Conservation (phyloP, 345 rosid species). For the Rhizophora apiculata region DNA sequence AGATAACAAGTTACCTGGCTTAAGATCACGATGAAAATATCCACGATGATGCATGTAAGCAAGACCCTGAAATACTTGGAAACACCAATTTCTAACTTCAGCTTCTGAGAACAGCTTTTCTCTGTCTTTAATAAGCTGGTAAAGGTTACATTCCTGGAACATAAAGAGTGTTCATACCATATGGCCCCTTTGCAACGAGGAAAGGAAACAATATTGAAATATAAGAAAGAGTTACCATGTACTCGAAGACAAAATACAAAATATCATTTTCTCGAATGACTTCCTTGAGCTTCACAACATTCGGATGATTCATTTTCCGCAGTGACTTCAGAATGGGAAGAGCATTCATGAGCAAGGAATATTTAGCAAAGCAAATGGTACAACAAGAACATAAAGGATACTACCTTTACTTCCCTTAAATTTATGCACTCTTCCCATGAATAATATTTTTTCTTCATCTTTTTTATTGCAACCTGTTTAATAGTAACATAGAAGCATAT, state of each 20-base stretch:
- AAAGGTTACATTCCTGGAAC: slow-evolving; percentile 74
- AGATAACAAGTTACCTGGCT: slow-evolving; percentile 57
- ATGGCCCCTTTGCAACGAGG: background rate
- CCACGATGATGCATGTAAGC: slow-evolving; percentile 84
- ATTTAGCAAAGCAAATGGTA: no score
- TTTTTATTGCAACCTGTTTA: slow-evolving; percentile 78
- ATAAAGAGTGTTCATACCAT: background rate
- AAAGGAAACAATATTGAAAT: background rate
- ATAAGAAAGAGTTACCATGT: slow-evolving; percentile 49
- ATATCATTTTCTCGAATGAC: slow-evolving; percentile 74
- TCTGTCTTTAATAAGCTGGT: slow-evolving; percentile 76
- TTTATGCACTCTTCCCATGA: slow-evolving; percentile 84
- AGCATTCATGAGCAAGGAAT: no score
- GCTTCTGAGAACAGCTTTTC: slow-evolving; percentile 61
- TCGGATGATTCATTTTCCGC: slow-evolving; percentile 77
- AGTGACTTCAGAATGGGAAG: slow-evolving; percentile 44
- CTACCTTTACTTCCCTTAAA: slow-evolving; percentile 58
- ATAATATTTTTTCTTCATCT: slow-evolving; percentile 84
- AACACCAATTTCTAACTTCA: slow-evolving; percentile 79
- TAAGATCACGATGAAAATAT: slow-evolving; percentile 91
- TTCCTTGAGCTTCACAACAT: slow-evolving; percentile 88
- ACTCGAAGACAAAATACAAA: slow-evolving; percentile 78
- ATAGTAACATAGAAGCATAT: background rate
- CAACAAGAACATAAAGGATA: no score
- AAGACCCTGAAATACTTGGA: slow-evolving; percentile 89